Evolutionary conservation across 371 early-diverging fungal genomes (phyloP).

Genomic region (Mucor plumbeus): DNA sequence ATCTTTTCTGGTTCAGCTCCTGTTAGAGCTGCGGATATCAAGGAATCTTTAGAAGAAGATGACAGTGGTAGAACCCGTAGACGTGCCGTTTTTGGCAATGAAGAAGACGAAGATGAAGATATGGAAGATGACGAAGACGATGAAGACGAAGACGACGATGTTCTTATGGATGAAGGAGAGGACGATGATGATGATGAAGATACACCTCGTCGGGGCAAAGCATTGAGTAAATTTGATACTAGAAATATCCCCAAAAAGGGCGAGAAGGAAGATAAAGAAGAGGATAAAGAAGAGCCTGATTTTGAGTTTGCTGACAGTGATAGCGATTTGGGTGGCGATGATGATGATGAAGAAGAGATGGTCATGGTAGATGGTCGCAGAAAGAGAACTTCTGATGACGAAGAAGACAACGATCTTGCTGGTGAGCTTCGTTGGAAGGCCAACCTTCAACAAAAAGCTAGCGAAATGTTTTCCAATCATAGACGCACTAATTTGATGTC

Average conservation of each 20-base stretch:
- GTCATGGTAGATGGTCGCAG: constrained; percentile 50
- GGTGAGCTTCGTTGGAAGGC: constrained; percentile 78
- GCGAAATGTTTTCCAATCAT: constrained; percentile 59
- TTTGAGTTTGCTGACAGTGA: constrained; percentile 77
- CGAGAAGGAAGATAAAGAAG: constrained; percentile 44
- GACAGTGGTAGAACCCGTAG: constrained; percentile 62
- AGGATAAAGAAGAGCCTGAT: constrained; percentile 51
- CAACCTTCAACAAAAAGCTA: constrained; percentile 73
- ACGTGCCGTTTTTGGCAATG: constrained; percentile 64
- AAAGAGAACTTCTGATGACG: constrained; percentile 44
- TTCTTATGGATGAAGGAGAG: constrained; percentile 50
- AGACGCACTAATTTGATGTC: constrained; percentile 85
- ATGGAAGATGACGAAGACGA: constrained; percentile 51
- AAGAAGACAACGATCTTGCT: constrained; percentile 50
- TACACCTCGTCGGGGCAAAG: constrained; percentile 50
- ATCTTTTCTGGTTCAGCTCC: constrained; percentile 84
- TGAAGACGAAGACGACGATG: constrained; percentile 46
- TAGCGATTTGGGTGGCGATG: constrained; percentile 64
- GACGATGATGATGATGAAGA: constrained; percentile 50
- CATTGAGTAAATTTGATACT: constrained; percentile 53
- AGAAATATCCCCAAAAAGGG: constrained; percentile 56
- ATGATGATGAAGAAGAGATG: constrained; percentile 55
- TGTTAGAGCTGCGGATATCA: constrained; percentile 67
- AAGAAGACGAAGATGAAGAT: constrained; percentile 51
- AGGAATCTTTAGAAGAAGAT: constrained; percentile 40